Conservation (phyloP, 2,329 filamentous ascomycete species). For the Ascochyta koolunga region DNA sequence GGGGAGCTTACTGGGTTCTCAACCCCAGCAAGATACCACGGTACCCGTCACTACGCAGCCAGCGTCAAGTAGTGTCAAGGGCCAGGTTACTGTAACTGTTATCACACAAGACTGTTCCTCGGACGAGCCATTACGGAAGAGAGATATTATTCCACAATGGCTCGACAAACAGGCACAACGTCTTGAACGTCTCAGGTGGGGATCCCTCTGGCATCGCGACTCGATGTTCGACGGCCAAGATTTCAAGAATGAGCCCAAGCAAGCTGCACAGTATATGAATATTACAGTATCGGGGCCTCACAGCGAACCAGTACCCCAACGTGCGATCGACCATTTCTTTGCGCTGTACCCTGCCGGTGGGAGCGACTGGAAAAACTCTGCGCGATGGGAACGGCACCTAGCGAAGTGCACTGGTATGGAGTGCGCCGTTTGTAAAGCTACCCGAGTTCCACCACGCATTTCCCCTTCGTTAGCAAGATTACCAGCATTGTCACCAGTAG, state of each 20-base stretch:
- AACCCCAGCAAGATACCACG: neutral
- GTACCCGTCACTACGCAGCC: neutral
- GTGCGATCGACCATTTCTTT: conserved; percentile 9
- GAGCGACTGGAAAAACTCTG: conserved; percentile 10
- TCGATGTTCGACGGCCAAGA: conserved; percentile 1
- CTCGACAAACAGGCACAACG: conserved; percentile 1
- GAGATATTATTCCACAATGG: neutral
- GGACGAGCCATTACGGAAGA: neutral
- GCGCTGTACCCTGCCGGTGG: neutral
- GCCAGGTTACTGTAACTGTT: neutral
- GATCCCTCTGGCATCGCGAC: neutral
- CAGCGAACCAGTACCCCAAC: neutral
- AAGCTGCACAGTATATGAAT: neutral
- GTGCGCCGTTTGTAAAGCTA: neutral
- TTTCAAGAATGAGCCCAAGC: neutral
- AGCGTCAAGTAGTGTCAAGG: neutral
- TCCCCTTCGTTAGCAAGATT: neutral
- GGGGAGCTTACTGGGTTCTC: too few species aligned
- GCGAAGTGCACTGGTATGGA: neutral
- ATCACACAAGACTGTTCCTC: neutral
- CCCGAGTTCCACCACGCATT: neutral
- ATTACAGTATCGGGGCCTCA: neutral
- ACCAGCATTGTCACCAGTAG: neutral
- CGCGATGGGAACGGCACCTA: conserved; percentile 4
- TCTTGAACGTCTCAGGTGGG: neutral